These are phyloP conservation scores for Diversispora epigaea DNA, from an alignment of 192 early-diverging fungal genomes.

Conservation along the genomic window DNA sequence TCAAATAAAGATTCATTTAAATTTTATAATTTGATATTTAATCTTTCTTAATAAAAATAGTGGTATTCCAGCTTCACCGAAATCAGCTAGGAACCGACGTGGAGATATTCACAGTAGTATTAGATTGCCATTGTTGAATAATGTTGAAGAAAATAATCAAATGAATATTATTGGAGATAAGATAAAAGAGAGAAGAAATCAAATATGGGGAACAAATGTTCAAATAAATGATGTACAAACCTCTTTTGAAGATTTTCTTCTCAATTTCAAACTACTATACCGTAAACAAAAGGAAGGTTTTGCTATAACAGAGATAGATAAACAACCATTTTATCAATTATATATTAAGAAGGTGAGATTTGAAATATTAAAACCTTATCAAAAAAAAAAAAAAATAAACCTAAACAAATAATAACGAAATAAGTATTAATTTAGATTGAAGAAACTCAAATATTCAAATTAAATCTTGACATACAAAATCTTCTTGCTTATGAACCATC, in stretches of 20 bases:
- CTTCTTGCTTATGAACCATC: slow-evolving; percentile 65
- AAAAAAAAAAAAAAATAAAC: neutral
- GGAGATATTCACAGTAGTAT: neutral
- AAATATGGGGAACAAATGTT: slow-evolving; percentile 94
- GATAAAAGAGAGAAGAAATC: neutral
- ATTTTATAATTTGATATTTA: neutral
- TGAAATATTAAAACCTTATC: neutral
- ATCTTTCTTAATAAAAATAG: neutral
- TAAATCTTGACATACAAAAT: slow-evolving; percentile 92
- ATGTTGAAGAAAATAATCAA: neutral
- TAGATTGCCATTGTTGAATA: neutral
- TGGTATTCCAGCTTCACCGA: neutral
- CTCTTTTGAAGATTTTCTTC: slow-evolving; percentile 79
- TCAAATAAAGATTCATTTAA: neutral
- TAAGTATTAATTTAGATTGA: slow-evolving; percentile 50
- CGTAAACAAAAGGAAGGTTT: slow-evolving; percentile 45
- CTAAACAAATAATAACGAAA: neutral
- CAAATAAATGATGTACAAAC: slow-evolving; percentile 81
- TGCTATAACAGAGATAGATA: slow-evolving; percentile 45
- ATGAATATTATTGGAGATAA: neutral
- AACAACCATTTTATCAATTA: slow-evolving; percentile 73
- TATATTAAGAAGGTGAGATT: slow-evolving; percentile 58
- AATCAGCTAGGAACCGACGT: neutral
- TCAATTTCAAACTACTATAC: slow-evolving; percentile 62
- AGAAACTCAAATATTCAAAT: slow-evolving; percentile 57